These are phyloP conservation scores for Boeremia lycopersici DNA, from an alignment of 2,329 filamentous ascomycete genomes.

Conservation along the genomic window DNA sequence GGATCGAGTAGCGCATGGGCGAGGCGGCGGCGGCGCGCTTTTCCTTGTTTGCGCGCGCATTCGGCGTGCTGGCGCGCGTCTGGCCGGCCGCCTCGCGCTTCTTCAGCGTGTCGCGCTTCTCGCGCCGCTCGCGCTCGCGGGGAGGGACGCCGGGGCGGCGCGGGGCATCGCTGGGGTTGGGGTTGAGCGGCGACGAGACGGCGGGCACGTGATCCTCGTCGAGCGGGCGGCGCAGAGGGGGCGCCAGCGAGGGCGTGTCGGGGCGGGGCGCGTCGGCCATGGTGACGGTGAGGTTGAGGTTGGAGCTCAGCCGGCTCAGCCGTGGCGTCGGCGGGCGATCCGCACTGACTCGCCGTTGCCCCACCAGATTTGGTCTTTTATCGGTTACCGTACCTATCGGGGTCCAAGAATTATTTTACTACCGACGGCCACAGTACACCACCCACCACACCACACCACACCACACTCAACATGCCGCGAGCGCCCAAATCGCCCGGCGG, in stretches of 20 bases:
- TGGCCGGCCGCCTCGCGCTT: conserved; percentile 56
- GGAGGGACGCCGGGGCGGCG: conserved; percentile 51
- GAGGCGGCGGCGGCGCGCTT: conserved; percentile 47
- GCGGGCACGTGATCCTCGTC: conserved; percentile 74
- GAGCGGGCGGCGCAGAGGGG: conserved; percentile 67
- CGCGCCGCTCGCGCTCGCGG: conserved; percentile 53
- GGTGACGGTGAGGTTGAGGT: background rate
- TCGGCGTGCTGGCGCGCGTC: conserved; percentile 48
- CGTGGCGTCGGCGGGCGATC: too few species aligned
- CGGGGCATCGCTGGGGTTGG: conserved; percentile 52
- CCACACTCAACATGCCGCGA: conserved; percentile 79
- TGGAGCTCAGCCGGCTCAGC: too few species aligned
- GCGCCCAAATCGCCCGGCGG: conserved; percentile 62
- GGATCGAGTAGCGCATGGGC: conserved; percentile 58
- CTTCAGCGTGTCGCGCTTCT: conserved; percentile 61
- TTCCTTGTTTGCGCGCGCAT: conserved; percentile 48
- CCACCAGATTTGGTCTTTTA: conserved; percentile 29
- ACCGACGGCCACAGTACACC: background rate
- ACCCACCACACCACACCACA: background rate
- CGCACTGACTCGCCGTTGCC: background rate
- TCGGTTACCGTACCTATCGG: too few species aligned
- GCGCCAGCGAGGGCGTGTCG: conserved; percentile 43
- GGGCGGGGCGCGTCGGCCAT: conserved; percentile 49
- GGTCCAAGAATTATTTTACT: background rate
- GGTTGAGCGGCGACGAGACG: conserved; percentile 75